Evolutionary conservation across 768 basidiomycete species (phyloP).

Genomic region (Sarcodon aspratus): DNA sequence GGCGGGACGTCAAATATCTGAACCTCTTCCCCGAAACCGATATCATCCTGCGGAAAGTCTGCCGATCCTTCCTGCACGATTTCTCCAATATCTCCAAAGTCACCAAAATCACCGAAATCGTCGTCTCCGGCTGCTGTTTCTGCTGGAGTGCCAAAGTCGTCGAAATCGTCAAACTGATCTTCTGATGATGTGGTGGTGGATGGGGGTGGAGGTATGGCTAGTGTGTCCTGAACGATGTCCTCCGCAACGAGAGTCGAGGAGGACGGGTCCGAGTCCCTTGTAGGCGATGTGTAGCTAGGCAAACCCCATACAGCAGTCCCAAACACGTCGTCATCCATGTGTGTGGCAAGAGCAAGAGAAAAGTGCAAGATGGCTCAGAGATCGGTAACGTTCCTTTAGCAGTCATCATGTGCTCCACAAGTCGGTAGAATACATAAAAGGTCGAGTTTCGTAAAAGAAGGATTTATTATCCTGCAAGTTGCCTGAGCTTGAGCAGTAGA

Average conservation of each 20-base stretch:
- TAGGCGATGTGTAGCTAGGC: conserved; percentile 19
- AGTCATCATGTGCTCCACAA: neutral
- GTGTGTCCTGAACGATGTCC: conserved; percentile 5
- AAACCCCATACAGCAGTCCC: conserved; percentile 67
- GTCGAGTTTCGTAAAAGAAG: too few relatives aligned
- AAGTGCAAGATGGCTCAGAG: neutral
- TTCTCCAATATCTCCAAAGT: conserved; percentile 58
- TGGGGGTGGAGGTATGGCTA: conserved; percentile 9
- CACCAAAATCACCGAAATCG: conserved; percentile 82
- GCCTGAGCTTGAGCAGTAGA: too few relatives aligned
- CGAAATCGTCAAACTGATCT: conserved; percentile 33
- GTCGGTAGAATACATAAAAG: too few relatives aligned
- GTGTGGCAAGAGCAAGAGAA: neutral
- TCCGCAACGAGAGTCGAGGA: neutral
- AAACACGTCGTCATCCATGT: conserved; percentile 68
- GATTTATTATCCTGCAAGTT: too few relatives aligned
- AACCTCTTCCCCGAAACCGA: conserved; percentile 25
- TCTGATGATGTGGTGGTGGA: conserved; percentile 8
- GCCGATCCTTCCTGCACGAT: conserved; percentile 16
- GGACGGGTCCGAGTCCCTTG: conserved; percentile 9
- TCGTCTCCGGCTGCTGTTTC: conserved; percentile 40
- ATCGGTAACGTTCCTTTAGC: neutral
- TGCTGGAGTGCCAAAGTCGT: conserved; percentile 45
- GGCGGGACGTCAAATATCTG: conserved; percentile 12
- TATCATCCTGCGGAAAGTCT: conserved; percentile 23